A percentile compares a stretch with the other conserved stretches of the same genome.
Conservation (phyloP, 129 eudicot species). For the Helichrysum umbraculigerum region DNA sequence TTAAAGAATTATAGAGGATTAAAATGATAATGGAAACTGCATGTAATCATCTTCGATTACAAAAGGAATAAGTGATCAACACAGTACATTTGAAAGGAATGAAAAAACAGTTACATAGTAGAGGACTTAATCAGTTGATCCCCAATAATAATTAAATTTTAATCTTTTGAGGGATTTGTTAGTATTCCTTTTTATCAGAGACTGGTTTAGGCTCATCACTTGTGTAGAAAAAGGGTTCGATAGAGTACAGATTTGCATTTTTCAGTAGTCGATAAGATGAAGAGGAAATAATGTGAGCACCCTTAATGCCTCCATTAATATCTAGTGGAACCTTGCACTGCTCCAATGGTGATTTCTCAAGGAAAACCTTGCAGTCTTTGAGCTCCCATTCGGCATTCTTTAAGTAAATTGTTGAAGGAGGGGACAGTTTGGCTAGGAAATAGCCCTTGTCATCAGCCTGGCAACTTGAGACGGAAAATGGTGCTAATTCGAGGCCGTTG, state of each 20-base stretch:
- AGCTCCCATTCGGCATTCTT: conserved; percentile 37
- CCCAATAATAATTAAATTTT: neutral
- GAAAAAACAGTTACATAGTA: neutral
- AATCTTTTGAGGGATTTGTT: neutral
- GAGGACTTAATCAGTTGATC: neutral
- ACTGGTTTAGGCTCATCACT: conserved; percentile 22
- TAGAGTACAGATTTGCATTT: conserved; percentile 43
- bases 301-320: conserved; percentile 40
- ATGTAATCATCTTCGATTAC: neutral
- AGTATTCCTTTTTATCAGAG: conserved; percentile 26
- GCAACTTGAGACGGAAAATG: conserved; percentile 47
- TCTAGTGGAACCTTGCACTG: conserved; percentile 48
- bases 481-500: conserved; percentile 50
- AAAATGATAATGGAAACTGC: neutral
- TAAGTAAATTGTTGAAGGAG: conserved; percentile 11
- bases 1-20: neutral
- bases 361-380: conserved; percentile 49
- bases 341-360: conserved; percentile 41
- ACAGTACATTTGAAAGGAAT: neutral
- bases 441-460: conserved; percentile 54
- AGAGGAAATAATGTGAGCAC: conserved; percentile 38
- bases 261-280: conserved; percentile 37
- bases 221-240: conserved; percentile 50
- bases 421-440: conserved; percentile 48
- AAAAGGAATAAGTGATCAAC: neutral